A percentile compares a stretch with the other conserved stretches of the same genome.
phyloP scores from a whole-genome alignment of 2,329 filamentous ascomycete species.

The Fusarium verrucosum region DNA sequence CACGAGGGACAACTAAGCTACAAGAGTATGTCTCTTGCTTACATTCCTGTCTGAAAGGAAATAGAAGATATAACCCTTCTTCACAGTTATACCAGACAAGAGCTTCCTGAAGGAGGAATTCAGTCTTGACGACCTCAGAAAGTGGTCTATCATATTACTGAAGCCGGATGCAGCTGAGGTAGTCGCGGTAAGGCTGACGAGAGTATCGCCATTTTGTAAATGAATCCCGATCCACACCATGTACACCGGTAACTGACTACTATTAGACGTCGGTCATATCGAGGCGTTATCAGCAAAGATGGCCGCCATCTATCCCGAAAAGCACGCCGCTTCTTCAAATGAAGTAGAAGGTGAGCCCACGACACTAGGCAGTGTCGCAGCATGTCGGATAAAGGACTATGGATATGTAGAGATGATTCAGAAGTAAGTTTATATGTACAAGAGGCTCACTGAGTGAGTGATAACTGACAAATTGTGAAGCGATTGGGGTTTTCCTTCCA shows the following conservation, averaged over 20 bases:
- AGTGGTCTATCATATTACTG: neutral
- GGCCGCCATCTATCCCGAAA: too few relatives aligned
- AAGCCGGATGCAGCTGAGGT: rapidly evolving
- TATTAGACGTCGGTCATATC: too few relatives aligned
- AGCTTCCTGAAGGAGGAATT: neutral
- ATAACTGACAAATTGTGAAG: neutral
- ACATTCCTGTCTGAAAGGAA: too few relatives aligned
- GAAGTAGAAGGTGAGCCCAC: too few relatives aligned
- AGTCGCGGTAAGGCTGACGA: neutral
- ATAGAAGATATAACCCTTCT: rapidly evolving
- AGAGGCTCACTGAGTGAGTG: too few relatives aligned
- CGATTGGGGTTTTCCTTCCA: neutral
- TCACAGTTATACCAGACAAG: rapidly evolving
- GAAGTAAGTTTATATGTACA: too few relatives aligned
- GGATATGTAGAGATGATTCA: neutral
- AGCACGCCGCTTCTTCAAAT: too few relatives aligned
- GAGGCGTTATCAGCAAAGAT: too few relatives aligned
- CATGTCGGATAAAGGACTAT: too few relatives aligned
- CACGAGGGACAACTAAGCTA: neutral
- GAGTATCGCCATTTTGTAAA: neutral
- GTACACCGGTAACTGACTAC: too few relatives aligned
- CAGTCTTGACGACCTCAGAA: rapidly evolving
- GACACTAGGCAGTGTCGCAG: too few relatives aligned
- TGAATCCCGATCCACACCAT: too few relatives aligned
- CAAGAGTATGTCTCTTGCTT: neutral